Conservation (phyloP, 2,329 filamentous ascomycete genomes). For the Ilyonectria robusta region DNA sequence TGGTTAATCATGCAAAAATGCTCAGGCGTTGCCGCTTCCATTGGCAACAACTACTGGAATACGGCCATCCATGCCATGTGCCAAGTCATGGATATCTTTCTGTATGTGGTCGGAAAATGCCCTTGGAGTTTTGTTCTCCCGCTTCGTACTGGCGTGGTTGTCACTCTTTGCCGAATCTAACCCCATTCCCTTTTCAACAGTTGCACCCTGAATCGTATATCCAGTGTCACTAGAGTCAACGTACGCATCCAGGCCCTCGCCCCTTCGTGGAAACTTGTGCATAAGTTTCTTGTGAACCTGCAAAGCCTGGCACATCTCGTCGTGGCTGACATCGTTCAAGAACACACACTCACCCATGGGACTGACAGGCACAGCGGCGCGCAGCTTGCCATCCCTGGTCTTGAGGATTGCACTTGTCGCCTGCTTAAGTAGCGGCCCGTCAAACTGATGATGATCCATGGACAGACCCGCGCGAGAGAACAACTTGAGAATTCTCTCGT, state of each 20-base stretch:
- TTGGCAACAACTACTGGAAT: neutral
- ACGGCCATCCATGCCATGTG: neutral
- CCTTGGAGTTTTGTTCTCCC: neutral
- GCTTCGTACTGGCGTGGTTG: neutral
- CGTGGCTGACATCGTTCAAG: constrained; percentile 74
- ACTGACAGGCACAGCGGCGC: constrained; percentile 75
- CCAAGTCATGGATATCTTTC: neutral
- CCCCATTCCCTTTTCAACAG: neutral
- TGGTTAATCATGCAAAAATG: no score
- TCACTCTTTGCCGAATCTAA: neutral
- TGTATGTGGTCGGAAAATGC: neutral
- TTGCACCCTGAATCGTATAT: constrained; percentile 56
- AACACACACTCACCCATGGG: constrained; percentile 78
- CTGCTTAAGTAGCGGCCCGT: constrained; percentile 75
- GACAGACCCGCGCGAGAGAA: constrained; percentile 80
- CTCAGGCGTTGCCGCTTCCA: neutral
- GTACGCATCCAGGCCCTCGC: constrained; percentile 77
- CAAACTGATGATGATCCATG: constrained; percentile 79
- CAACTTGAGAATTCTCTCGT: constrained; percentile 73
- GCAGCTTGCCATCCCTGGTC: constrained; percentile 77
- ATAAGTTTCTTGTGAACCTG: constrained; percentile 75
- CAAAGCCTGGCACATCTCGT: constrained; percentile 74
- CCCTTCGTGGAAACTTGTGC: constrained; percentile 73
- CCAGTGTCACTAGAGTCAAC: constrained; percentile 80
- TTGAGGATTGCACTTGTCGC: constrained; percentile 79